Conservation (phyloP, 768 basidiomycete species). For the Cubamyces lactineus region DNA sequence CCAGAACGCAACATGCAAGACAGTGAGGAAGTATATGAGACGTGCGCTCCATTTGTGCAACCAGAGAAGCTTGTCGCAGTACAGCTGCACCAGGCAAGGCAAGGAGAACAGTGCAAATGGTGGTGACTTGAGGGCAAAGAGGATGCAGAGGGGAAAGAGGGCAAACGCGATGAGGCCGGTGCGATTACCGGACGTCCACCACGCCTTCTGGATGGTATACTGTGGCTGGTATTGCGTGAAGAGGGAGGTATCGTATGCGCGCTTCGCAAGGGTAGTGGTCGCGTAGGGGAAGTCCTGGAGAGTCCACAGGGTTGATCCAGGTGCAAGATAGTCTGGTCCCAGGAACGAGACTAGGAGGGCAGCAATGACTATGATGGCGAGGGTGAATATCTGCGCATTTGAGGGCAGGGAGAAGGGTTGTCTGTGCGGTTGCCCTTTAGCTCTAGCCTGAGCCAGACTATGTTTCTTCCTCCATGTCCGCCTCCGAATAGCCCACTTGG, state of each 20-base stretch:
- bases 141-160: slow-evolving; percentile 68
- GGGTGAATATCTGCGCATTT: slow-evolving; percentile 61
- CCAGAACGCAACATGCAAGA: slow-evolving; percentile 69
- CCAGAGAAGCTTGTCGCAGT: slow-evolving; percentile 75
- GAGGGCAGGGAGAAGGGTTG: slow-evolving; percentile 58
- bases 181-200: slow-evolving; percentile 73
- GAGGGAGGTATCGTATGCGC: slow-evolving; percentile 34
- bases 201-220: slow-evolving; percentile 65
- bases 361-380: slow-evolving; percentile 47
- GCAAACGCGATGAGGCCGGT: slow-evolving; percentile 74
- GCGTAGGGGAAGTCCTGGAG: slow-evolving; percentile 33
- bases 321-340: slow-evolving; percentile 72
- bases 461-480: slow-evolving; percentile 60
- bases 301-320: slow-evolving; percentile 47
- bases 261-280: slow-evolving; percentile 25
- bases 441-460: slow-evolving; percentile 39
- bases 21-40: slow-evolving; percentile 65
- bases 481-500: slow-evolving; percentile 59
- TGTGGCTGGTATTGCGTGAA: slow-evolving; percentile 49
- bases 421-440: slow-evolving; percentile 39
- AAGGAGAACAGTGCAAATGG: slow-evolving; percentile 75
- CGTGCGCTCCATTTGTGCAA: slow-evolving; percentile 75
- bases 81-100: slow-evolving; percentile 61
- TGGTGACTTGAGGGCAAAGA: slow-evolving; percentile 70
- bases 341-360: slow-evolving; percentile 53